Evolutionary conservation across 352 stramenopile genomes (phyloP), one percentile per base, ranked within the genome.

Genomic region (Globisporangium alternatum): DNA sequence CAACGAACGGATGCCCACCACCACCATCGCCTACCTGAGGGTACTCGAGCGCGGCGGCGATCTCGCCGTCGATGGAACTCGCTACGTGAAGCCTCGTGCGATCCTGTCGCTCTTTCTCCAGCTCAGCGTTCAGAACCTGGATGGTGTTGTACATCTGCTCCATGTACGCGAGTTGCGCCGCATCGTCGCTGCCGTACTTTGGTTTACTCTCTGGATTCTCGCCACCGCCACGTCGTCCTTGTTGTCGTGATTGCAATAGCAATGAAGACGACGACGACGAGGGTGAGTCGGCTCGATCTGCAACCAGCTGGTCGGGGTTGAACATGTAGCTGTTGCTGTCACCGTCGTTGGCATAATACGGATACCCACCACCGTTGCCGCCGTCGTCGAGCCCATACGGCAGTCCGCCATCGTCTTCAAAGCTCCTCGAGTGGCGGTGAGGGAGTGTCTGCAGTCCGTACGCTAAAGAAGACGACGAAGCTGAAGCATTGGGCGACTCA

Each of bases 121-220:
- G 41, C 56, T 88, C 77, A 0, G 71, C 67, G 19, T 76, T 86
- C 13, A 87, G 41, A 30, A 70, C 35, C 61, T 80, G 77, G 59
- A 91, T 87, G 3, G 74, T 83, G 21, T 62, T 76, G 66, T 88
- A 85, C 75, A 91, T 89, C 49, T 88, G 70, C 54, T 91, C 80
- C 82, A 91, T 91, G 58, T 87, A 87, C 19, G 68, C 69, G 31
- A 87, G 70, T 35, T 91, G 80, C 3, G 63, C 64, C 21, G 70
- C 71, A 7, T 70, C 65, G 12, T 60, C 39, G 5, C 49, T 41
- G 19, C 25, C 13, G 30, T 60, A 28, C 49, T 35, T 45, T 10
- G 57, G 33, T 10, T 41, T 47, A 15, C 15, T 45, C 10, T 60
- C 37, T 21, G 17, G 47, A 28, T 52, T 64, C 30, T 45, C 72